Base-by-base conservation (phyloP, 441 rosid species). In the Biscutella auriculata region DNA sequence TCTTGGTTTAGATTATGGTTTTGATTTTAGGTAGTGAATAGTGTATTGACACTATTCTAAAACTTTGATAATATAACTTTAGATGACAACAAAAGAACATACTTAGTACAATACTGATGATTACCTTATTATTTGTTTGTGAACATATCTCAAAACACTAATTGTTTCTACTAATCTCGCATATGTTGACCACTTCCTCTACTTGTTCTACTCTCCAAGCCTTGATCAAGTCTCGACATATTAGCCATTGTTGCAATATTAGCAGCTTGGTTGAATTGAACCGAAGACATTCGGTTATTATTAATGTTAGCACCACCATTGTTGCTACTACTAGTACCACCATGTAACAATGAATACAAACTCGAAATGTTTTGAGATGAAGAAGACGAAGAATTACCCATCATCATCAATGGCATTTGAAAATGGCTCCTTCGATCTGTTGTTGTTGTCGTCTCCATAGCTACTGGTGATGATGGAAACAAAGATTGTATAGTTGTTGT, bases 401-500 rank as follows among this genome's bases (percentile, higher is more conserved):
- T 63, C 19, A 61, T n/a, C n/a, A n/a, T n/a, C n/a, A n/a, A 13
- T 44, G 73, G 73, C 79, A 77, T 64, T 32, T 80, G 92, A 46
- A 79, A 76, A n/a, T 76, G 89, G 50, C 70, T 82, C 60, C 85
- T 71, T 5, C 81, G 80, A 55, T 64, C 66, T 56, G 77, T 74
- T 56, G 71, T 56, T n/a, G n/a, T n/a, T n/a, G n/a, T n/a, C n/a
- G n/a, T n/a, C 61, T 77, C 84, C 15, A 39, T 30, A 28, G 49
- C 49, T 21, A 63, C 40, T 2, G 72, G 40, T 0, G 83, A 71
- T 34, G 83, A 53, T 37, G 77, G 84, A 57, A 88, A 82, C 56
- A 75, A 72, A 49, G 88, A 59, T 35, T 76, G 88, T 37, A 80
- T 64, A 36, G 77, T 51, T n/a, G 68, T 64, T 23, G 76, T 66